Evolutionary conservation across 306 rosid species (phyloP).

Genomic region (Casuarina glauca): DNA sequence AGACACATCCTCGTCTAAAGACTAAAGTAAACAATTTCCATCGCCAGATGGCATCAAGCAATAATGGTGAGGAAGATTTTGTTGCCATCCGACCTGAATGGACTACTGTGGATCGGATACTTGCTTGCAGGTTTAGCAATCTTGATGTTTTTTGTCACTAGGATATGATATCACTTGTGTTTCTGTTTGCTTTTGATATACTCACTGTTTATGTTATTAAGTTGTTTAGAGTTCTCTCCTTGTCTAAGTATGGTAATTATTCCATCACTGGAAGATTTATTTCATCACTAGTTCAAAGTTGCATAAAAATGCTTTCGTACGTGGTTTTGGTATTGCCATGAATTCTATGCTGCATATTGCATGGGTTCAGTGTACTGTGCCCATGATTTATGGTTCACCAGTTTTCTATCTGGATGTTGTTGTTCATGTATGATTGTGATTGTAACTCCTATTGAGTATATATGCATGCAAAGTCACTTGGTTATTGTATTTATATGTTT

Average conservation of each 20-base stretch:
- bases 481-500: background rate
- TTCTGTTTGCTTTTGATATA: conserved; percentile 9
- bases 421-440: background rate
- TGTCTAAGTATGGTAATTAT: background rate
- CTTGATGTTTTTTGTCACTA: conserved; percentile 24
- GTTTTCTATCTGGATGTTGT: background rate
- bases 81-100: conserved; percentile 97
- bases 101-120: conserved; percentile 92
- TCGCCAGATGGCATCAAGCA: conserved; percentile 68
- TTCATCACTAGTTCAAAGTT: background rate
- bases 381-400: background rate
- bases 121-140: conserved; percentile 82
- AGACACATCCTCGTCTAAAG: conserved; percentile 79
- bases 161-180: conserved; percentile 9
- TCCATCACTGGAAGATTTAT: background rate
- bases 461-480: background rate
- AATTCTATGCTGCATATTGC: background rate
- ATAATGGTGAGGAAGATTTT: conserved; percentile 84
- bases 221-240: background rate
- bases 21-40: conserved; percentile 82
- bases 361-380: background rate
- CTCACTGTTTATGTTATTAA: background rate
- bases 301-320: background rate
- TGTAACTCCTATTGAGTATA: background rate
- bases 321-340: background rate